These are phyloP conservation scores for Teunomyces pallodes DNA, from an alignment of 805 yeast species.

Conservation along the genomic window DNA sequence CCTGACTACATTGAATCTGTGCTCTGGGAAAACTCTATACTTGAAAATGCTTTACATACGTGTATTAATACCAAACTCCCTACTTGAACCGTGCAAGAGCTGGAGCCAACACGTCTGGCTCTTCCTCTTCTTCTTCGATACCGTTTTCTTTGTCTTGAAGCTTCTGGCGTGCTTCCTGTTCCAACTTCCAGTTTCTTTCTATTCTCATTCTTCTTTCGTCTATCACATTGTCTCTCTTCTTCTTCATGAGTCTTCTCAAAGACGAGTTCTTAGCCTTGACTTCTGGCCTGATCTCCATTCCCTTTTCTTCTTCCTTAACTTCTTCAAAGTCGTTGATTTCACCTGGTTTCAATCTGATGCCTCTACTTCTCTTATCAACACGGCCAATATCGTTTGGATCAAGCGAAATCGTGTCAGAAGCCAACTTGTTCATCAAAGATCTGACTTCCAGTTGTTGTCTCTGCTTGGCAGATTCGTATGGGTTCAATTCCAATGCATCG, in stretches of 20 bases:
- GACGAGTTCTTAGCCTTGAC: constrained; percentile 81
- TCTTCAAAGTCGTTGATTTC: constrained; percentile 44
- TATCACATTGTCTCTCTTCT: constrained; percentile 79
- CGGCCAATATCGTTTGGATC: constrained; percentile 88
- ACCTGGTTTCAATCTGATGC: constrained; percentile 61
- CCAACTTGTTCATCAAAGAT: constrained; percentile 76
- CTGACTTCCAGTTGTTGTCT: constrained; percentile 93
- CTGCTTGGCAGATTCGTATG: constrained; percentile 87
- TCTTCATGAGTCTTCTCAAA: constrained; percentile 74
- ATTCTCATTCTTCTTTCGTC: constrained; percentile 80
- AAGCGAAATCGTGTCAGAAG: constrained; percentile 87
- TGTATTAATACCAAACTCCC: constrained; percentile 3
- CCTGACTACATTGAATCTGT: constrained; percentile 15
- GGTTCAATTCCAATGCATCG: constrained; percentile 91
- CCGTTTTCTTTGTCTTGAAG: constrained; percentile 45
- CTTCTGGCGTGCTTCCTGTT: constrained; percentile 66
- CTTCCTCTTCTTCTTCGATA: constrained; percentile 50
- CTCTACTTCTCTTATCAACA: constrained; percentile 68
- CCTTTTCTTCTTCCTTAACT: constrained; percentile 34
- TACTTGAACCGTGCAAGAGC: constrained; percentile 51
- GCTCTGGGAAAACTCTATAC: constrained; percentile 22
- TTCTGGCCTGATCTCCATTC: constrained; percentile 62
- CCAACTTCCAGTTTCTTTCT: constrained; percentile 69
- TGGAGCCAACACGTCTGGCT: constrained; percentile 50
- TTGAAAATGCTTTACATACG: constrained; percentile 16